Base-by-base conservation (phyloP, 371 early-diverging fungal genomes). In the Rhizopus stolonifer region DNA sequence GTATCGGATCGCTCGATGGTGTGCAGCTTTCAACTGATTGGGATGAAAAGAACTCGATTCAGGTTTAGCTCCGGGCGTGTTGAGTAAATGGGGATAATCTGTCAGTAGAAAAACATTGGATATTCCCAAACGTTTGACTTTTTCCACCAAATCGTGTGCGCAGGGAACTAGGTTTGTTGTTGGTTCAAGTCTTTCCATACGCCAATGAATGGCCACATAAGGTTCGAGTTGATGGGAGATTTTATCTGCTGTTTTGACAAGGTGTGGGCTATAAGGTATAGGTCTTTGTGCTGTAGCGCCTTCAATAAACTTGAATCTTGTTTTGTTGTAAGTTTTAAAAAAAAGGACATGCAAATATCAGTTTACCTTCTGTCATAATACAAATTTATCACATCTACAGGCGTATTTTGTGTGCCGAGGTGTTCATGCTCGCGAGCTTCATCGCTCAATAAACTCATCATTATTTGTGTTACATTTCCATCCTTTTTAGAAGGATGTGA, bases 161-260 rank as follows among this genome's bases (percentile, higher is more conserved):
- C 79, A 78, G 7, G 64, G 70, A 8, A 72, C 39, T 44, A 77
- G 44, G 39, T 74, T 77, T 3, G 52, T 45, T 6, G 69, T 54
- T 14, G 70, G 69, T 36, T 72, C 69, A 14, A 77, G 58, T 22
- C 69, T 66, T 39, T 78, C 79, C 79, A 78, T 78, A 24, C 75
- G 64, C 75, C 79, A 78, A 50, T 78, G 79, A 34, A 78, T 65
- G 3, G 79, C 79, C 5, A 74, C 64, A 65, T 59, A 78, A 14
- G 75, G 75, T 13, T 52, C 42, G 17, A 78, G 45, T n/a, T 70
- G 54, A 5, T 47, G 21, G 9, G 73, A 63, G 46, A 74, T 70
- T 18, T 54, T 48, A 36, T 74, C 59, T 0, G 78, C 75, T 5
- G 64, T 46, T 3, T 53, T 36, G 1, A 50, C 55, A 69, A 73